phyloP scores from a whole-genome alignment of 2,329 filamentous ascomycete genomes.

The Fusarium tricinctum region DNA sequence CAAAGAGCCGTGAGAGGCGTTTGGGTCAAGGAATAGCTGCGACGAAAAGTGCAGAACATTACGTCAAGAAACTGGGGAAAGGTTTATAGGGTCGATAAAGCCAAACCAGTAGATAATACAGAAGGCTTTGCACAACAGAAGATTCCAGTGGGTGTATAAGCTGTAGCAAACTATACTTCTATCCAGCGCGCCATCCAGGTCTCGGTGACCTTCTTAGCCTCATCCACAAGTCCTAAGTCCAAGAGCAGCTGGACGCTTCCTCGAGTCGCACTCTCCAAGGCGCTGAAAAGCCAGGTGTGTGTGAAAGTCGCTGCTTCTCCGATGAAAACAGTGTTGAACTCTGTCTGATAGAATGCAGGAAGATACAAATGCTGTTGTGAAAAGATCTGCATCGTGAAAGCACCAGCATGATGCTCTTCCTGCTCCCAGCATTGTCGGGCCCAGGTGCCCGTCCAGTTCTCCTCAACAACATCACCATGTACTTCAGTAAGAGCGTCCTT shows the following conservation, averaged over 20 bases:
- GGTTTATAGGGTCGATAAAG: too few relatives aligned
- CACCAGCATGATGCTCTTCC: constrained; percentile 68
- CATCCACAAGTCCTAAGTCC: constrained; percentile 70
- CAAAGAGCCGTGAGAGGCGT: too few relatives aligned
- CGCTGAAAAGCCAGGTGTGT: constrained; percentile 67
- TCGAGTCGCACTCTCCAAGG: constrained; percentile 68
- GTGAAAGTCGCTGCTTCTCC: constrained; percentile 64
- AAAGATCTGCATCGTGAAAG: constrained; percentile 65
- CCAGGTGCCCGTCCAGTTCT: constrained; percentile 70
- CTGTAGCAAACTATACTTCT: background rate
- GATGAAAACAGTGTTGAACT: constrained; percentile 58
- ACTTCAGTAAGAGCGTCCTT: constrained; percentile 35
- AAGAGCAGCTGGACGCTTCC: constrained; percentile 69
- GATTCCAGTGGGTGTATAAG: too few relatives aligned
- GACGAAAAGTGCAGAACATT: too few relatives aligned
- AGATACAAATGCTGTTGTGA: constrained; percentile 72
- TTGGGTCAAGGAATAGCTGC: too few relatives aligned
- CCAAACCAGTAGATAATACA: too few relatives aligned
- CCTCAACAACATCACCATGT: constrained; percentile 58
- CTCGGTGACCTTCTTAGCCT: constrained; percentile 69
- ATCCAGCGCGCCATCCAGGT: constrained; percentile 74
- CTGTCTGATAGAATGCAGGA: constrained; percentile 72
- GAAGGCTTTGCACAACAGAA: too few relatives aligned
- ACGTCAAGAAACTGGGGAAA: too few relatives aligned
- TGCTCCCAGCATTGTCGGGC: constrained; percentile 71